Base-by-base conservation (phyloP, 139 green algal genomes). In the Nannochloris sp. region DNA sequence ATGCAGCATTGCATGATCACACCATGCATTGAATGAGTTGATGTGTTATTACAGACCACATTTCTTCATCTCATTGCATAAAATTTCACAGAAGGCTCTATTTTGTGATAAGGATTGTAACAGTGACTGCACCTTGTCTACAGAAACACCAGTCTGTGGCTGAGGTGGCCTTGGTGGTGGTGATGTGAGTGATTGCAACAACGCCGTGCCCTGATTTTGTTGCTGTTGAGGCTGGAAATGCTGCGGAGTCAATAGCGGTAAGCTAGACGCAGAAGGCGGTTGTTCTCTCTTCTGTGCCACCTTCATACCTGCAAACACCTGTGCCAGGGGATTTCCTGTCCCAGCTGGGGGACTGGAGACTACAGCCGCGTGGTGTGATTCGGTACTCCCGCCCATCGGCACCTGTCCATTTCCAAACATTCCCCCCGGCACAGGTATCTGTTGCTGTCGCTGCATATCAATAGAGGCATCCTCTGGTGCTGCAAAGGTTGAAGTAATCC, bases 331-430 rank as follows among this genome's bases (percentile, higher is more conserved):
- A 28, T 61, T 69, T 29, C 16, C 33, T 14, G 48, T n/a, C 44
- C 14, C 62, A 13, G 23, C 50, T 20, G 46, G 12, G 17, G 46
- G 46, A 53, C 17, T 20, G 28, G 50, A 25, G 33, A 25, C n/a
- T 30, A 14, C n/a, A 37, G 50, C 56, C 45, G 51, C 53, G 8
- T 23, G 17, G 17, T 53, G 46, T 28, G 16, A 9, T 23, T 14
- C 4, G 6, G 16, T 53, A 57, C 63, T 74, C 50, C 31, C 46
- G 26, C 55, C 53, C 36, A 79, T 65, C 59, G 63, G 31, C 25
- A 82, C 73, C n/a, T 31, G 57, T 28, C 69, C 65, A 60, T 85
- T 75, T 66, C 67, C 82, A 59, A 85, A 85, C 2, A 66, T 61
- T 28, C 67, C 59, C 6, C 23, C 46, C 14, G 33, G 11, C 17